phyloP scores from a whole-genome alignment of 257 asterid species.

The Solanum dulcamara region DNA sequence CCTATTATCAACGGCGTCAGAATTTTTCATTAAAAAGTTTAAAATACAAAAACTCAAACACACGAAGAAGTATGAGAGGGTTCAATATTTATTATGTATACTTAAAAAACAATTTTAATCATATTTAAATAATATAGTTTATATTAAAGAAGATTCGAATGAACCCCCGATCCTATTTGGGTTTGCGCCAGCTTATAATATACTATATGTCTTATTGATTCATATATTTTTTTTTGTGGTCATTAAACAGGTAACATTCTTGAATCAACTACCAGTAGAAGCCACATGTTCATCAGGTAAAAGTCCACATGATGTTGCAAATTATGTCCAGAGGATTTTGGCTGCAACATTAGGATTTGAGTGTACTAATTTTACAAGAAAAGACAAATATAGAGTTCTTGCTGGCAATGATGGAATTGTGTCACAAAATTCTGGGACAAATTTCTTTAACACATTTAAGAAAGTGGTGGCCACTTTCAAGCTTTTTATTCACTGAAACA shows the following conservation, averaged over 20 bases:
- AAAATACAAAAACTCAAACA: too few relatives aligned
- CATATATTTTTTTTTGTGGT: not conserved
- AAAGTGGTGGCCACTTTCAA: slow-evolving; percentile 36
- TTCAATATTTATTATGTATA: too few relatives aligned
- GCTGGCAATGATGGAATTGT: slow-evolving; percentile 85
- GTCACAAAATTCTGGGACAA: slow-evolving; percentile 8
- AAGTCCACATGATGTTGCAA: slow-evolving; percentile 83
- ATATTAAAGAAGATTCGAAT: not conserved
- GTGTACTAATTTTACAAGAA: slow-evolving; percentile 79
- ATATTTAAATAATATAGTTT: too few relatives aligned
- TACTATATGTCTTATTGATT: not conserved
- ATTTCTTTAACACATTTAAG: slow-evolving; percentile 16
- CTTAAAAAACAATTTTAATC: too few relatives aligned
- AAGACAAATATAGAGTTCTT: slow-evolving; percentile 78
- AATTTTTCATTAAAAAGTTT: too few relatives aligned
- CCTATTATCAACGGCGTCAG: too few relatives aligned
- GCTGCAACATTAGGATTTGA: slow-evolving; percentile 87
- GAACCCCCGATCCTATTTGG: not conserved
- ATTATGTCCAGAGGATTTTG: slow-evolving; percentile 72
- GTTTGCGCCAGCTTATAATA: rapidly evolving
- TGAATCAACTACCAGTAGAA: slow-evolving; percentile 71
- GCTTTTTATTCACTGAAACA: slow-evolving; percentile 17
- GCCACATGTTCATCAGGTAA: slow-evolving; percentile 80
- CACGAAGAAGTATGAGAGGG: too few relatives aligned
- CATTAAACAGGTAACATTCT: slow-evolving; percentile 24